phyloP scores from a whole-genome alignment of 2,329 filamentous ascomycete species.

The Rutstroemia sp. region DNA sequence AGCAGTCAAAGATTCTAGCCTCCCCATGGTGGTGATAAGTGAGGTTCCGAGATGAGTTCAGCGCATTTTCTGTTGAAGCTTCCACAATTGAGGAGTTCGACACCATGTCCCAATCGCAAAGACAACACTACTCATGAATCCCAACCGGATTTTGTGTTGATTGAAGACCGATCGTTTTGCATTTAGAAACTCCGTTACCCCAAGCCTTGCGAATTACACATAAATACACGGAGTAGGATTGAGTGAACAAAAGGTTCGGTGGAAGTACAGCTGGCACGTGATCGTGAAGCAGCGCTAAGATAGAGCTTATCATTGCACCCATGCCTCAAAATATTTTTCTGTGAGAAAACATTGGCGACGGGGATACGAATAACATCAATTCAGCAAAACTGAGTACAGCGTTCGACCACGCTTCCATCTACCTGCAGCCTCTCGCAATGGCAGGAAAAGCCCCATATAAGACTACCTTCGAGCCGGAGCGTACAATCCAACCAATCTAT shows the following conservation, averaged over 20 bases:
- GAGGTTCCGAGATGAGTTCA: background rate
- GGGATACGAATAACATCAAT: background rate
- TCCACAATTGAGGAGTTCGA: too few relatives aligned
- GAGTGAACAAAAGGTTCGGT: background rate
- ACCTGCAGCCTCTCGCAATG: slow-evolving; percentile 35
- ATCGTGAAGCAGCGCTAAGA: slow-evolving; percentile 13
- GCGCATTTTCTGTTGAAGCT: background rate
- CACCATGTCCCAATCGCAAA: too few relatives aligned
- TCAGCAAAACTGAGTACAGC: background rate
- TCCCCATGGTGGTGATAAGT: slow-evolving; percentile 7
- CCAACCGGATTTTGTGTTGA: too few relatives aligned
- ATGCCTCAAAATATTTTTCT: slow-evolving; percentile 16
- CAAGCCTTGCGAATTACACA: too few relatives aligned
- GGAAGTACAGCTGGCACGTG: background rate
- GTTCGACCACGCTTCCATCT: too few relatives aligned
- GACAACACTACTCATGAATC: too few relatives aligned
- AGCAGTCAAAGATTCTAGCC: slow-evolving; percentile 22
- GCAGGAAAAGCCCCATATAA: slow-evolving; percentile 59
- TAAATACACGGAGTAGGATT: too few relatives aligned
- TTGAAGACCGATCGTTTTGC: too few relatives aligned
- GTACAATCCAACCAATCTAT: slow-evolving; percentile 86
- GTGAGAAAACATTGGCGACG: background rate
- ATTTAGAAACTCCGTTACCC: too few relatives aligned
- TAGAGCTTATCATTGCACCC: slow-evolving; percentile 16
- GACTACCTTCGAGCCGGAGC: slow-evolving; percentile 81